These are phyloP conservation scores for Isabelozyma rhagii DNA, from an alignment of 805 yeast species.

Conservation along the genomic window DNA sequence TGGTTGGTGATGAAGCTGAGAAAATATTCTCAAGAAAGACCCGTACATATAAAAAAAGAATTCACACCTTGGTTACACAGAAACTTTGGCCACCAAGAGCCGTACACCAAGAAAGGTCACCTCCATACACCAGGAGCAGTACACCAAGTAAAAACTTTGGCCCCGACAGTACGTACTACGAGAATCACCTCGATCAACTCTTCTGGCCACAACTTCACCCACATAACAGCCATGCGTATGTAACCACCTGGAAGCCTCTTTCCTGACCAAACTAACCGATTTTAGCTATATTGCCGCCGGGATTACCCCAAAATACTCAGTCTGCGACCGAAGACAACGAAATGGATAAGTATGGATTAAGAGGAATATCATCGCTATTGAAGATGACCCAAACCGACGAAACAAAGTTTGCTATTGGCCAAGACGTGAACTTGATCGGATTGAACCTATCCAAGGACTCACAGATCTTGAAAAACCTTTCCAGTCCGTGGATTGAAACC, in stretches of 20 bases:
- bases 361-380: constrained; percentile 58
- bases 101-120: too few species aligned
- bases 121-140: too few species aligned
- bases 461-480: constrained; percentile 61
- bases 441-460: constrained; percentile 49
- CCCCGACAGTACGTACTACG: background rate
- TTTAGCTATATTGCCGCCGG: constrained; percentile 26
- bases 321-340: constrained; percentile 21
- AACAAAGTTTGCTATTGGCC: constrained; percentile 68
- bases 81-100: too few species aligned
- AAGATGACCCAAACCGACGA: constrained; percentile 62
- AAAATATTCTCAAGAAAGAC: background rate
- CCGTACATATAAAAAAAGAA: background rate
- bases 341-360: constrained; percentile 64
- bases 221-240: background rate
- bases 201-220: background rate
- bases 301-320: constrained; percentile 9
- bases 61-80: background rate
- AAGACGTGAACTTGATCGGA: constrained; percentile 67
- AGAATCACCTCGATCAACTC: background rate
- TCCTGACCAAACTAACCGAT: background rate
- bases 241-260: background rate
- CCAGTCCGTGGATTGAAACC: constrained; percentile 95
- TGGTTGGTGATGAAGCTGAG: background rate
- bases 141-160: too few species aligned